These are phyloP conservation scores for Wickerhamomyces sp. DNA, from an alignment of 1,139 yeast species.

Conservation along the genomic window DNA sequence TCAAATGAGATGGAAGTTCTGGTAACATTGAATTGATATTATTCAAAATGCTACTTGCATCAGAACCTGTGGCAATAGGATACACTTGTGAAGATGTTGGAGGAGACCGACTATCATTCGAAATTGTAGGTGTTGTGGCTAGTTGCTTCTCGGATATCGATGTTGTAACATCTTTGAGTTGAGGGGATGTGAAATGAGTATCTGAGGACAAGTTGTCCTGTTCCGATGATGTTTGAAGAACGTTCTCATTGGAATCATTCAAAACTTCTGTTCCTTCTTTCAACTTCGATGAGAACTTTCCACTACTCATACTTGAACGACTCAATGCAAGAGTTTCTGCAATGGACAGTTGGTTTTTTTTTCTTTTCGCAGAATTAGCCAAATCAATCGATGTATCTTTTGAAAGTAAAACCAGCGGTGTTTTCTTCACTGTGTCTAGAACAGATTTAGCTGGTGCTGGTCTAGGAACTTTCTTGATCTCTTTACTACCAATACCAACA, in stretches of 20 bases:
- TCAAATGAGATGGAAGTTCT: conserved; percentile 24
- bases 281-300: conserved; percentile 21
- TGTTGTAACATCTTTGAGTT: background rate
- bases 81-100: conserved; percentile 23
- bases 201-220: too few relatives aligned
- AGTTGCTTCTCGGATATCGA: background rate
- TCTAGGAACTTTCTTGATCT: conserved; percentile 14
- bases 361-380: conserved; percentile 19
- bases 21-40: conserved; percentile 20
- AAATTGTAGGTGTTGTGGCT: background rate
- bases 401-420: conserved; percentile 16
- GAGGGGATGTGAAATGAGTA: background rate
- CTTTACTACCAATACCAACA: conserved; percentile 4
- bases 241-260: background rate
- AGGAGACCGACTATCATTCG: conserved; percentile 9
- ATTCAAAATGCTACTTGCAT: conserved; percentile 17
- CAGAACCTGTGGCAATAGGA: conserved; percentile 14
- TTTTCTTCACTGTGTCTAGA: conserved; percentile 18
- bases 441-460: conserved; percentile 19
- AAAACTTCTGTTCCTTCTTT: conserved; percentile 15
- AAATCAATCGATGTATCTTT: conserved; percentile 22
- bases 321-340: conserved; percentile 63
- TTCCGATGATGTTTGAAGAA: background rate
- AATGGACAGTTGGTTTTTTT: conserved; percentile 37
- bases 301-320: conserved; percentile 37